Evolutionary conservation across 371 early-diverging fungal genomes (phyloP).

Genomic region (Rhizomucor miehei): DNA sequence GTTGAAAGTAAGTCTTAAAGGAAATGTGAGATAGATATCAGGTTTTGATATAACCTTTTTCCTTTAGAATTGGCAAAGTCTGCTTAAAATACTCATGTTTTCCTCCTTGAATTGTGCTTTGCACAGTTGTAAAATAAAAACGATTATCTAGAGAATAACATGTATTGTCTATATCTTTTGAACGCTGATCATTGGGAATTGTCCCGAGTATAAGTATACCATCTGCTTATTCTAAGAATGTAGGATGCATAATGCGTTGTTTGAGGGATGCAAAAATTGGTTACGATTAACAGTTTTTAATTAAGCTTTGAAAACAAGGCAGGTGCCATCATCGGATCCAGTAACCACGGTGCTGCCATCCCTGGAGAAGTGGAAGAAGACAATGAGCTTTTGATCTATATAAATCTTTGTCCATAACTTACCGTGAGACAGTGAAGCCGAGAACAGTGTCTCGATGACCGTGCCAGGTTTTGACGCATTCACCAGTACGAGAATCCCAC

Average conservation of each 20-base stretch:
- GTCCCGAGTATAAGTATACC: too few relatives aligned
- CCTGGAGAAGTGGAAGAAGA: slow-evolving; percentile 19
- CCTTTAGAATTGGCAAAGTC: slow-evolving; percentile 16
- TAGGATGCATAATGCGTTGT: too few relatives aligned
- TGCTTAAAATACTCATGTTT: slow-evolving; percentile 8
- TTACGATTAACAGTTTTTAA: not conserved
- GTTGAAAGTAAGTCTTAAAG: slow-evolving; percentile 41
- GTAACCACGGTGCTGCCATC: slow-evolving; percentile 76
- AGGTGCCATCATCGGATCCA: slow-evolving; percentile 79
- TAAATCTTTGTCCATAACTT: slow-evolving; percentile 8
- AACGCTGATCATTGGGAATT: too few relatives aligned
- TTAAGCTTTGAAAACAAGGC: slow-evolving; percentile 63
- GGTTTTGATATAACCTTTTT: not conserved
- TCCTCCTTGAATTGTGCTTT: not conserved
- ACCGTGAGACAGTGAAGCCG: slow-evolving; percentile 71
- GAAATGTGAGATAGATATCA: not conserved
- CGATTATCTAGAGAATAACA: too few relatives aligned
- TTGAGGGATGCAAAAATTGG: too few relatives aligned
- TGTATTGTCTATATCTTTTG: too few relatives aligned
- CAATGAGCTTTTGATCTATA: not conserved
- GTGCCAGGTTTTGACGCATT: slow-evolving; percentile 62
- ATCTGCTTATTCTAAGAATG: too few relatives aligned
- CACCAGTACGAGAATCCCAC: slow-evolving; percentile 87
- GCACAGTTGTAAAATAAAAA: too few relatives aligned
- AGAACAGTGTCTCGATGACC: slow-evolving; percentile 91